Base-by-base conservation (phyloP, 768 basidiomycete genomes). In the Phaeotremella fagi region DNA sequence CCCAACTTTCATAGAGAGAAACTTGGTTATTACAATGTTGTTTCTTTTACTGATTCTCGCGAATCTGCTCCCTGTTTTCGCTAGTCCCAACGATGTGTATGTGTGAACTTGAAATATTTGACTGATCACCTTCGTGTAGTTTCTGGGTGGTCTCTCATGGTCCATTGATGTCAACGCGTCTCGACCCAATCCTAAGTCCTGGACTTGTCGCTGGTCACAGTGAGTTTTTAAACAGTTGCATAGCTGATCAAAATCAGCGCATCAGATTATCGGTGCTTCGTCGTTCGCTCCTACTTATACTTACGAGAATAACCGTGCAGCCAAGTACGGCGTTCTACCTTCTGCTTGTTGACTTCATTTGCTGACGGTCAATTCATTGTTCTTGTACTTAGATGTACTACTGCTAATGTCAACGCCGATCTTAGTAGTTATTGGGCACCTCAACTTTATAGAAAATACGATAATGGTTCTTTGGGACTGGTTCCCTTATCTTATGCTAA, bases 291-390 rank as follows among this genome's bases (percentile, higher is more conserved):
- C 55, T 7, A 45, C 28, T 12, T 50, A 51, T 26, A 31, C 22
- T 18, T 64, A 66, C 46, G 62, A 48, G 15, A 45, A 49, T n/a
- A 49, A 22, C 25, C 53, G 41, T 15, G 33, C 57, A 84, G 85
- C 73, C 83, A 87, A 80, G 84, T 85, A 16, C 67, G 61, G 72
- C 51, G 42, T 45, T 1, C 22, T 25, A 55, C 49, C 11, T 29
- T 46, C 4, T n/a, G n/a, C n/a, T n/a, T n/a, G n/a, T n/a, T n/a
- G n/a, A n/a, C n/a, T n/a, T 27, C 45, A 42, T 6, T 6, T 50
- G 22, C 43, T 59, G 24, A 54, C 37, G 4, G 12, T n/a, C n/a
- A n/a, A n/a, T n/a, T n/a, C n/a, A n/a, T n/a, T n/a, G n/a, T n/a
- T n/a, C n/a, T n/a, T n/a, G n/a, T n/a, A n/a, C n/a, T n/a, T 54